A percentile compares a stretch with the other conserved stretches of the same genome.
Evolutionary conservation across 2,329 filamentous ascomycete species (phyloP).

Genomic region (Colletotrichum noveboracense): DNA sequence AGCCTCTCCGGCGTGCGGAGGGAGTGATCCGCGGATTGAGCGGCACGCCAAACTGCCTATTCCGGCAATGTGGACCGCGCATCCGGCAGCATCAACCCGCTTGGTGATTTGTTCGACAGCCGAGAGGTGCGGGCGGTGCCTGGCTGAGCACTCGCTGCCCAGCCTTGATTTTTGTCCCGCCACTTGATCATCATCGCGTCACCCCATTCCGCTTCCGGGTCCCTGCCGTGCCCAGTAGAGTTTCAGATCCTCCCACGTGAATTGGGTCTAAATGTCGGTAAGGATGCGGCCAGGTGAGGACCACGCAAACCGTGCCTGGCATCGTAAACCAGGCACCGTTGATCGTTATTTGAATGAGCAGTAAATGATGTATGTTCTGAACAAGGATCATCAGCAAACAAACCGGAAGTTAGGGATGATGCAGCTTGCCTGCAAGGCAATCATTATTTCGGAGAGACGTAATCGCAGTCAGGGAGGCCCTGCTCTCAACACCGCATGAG

Average conservation of each 20-base stretch:
- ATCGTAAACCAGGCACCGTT: neutral
- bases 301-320: neutral
- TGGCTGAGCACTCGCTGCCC: neutral
- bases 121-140: neutral
- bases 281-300: neutral
- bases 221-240: neutral
- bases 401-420: neutral
- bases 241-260: neutral
- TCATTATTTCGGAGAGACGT: neutral
- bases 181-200: constrained; percentile 18
- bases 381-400: neutral
- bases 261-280: neutral
- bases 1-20: neutral
- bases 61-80: neutral
- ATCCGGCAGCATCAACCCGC: neutral
- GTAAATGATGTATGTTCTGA: neutral
- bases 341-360: neutral
- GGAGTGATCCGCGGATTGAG: neutral
- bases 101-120: neutral
- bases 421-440: neutral
- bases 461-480: neutral
- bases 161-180: neutral
- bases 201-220: neutral
- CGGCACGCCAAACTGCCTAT: neutral
- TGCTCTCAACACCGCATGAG: neutral